phyloP scores from a whole-genome alignment of 768 basidiomycete genomes.

The Holtermannia corniformis region DNA sequence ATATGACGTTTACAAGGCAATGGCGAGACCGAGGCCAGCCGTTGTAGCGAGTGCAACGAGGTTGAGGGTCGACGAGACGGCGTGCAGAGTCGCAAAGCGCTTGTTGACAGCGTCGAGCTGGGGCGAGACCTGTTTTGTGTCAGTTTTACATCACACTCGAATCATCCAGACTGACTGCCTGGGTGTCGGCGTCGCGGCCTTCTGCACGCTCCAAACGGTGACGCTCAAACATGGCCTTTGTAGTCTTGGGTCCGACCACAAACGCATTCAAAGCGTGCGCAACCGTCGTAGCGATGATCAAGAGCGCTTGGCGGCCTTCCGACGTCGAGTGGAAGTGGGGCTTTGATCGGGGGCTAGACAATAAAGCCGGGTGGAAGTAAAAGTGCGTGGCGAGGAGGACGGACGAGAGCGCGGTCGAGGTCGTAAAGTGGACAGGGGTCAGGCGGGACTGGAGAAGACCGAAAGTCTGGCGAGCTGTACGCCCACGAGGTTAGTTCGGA shows the following conservation, averaged over 20 bases:
- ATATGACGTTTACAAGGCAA: conserved; percentile 23
- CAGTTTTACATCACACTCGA: background rate
- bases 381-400: conserved; percentile 49
- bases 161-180: conserved; percentile 47
- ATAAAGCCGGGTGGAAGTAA: conserved; percentile 54
- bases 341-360: conserved; percentile 47
- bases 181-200: conserved; percentile 57
- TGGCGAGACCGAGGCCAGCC: conserved; percentile 29
- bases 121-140: background rate
- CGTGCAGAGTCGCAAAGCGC: conserved; percentile 59
- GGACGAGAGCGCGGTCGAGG: conserved; percentile 52
- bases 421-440: conserved; percentile 64
- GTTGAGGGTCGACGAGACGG: conserved; percentile 60
- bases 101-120: conserved; percentile 64
- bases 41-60: conserved; percentile 47
- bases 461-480: conserved; percentile 59
- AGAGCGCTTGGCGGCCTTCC: conserved; percentile 27
- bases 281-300: conserved; percentile 19
- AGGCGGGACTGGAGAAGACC: conserved; percentile 61
- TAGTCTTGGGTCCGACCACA: conserved; percentile 62
- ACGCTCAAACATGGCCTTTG: conserved; percentile 65
- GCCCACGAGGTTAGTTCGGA: no score
- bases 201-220: conserved; percentile 66
- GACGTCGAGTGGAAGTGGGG: conserved; percentile 29
- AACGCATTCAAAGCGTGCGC: conserved; percentile 57